Evolutionary conservation across 441 rosid genomes (phyloP).

Genomic region (Aleurites moluccanus): DNA sequence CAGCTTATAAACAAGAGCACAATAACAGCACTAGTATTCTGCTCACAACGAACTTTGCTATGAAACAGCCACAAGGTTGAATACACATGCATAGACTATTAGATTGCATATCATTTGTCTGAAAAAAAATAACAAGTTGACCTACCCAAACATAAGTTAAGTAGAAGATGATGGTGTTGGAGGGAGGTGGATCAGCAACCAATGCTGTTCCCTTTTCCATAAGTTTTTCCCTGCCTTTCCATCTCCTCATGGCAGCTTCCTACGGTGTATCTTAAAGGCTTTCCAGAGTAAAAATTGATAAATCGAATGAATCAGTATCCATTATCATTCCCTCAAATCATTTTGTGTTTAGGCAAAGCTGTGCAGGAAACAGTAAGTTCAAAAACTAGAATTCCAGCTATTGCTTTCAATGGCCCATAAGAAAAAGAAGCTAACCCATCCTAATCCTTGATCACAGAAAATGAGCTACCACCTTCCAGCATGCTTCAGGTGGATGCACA

Average conservation of each 20-base stretch:
- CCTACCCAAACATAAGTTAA: not conserved
- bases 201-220: not conserved
- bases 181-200: not conserved
- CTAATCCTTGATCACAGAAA: not conserved
- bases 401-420: not conserved
- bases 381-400: not conserved
- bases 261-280: not conserved
- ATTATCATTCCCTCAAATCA: not conserved
- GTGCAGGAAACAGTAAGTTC: not conserved
- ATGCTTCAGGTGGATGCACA: constrained; percentile 4
- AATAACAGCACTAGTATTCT: not conserved
- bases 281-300: not conserved
- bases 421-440: not conserved
- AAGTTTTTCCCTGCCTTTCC: not conserved
- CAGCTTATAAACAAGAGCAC: not conserved
- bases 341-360: not conserved
- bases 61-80: not conserved
- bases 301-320: not conserved
- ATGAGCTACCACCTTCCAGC: not conserved
- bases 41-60: not conserved
- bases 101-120: not conserved
- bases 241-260: not conserved
- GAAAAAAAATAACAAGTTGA: not conserved
- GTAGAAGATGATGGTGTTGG: not conserved
- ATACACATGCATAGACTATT: not conserved